A percentile compares a stretch with the other conserved stretches of the same genome.
Evolutionary conservation across 2,329 filamentous ascomycete genomes (phyloP).

Genomic region (Aspergillus sp.): DNA sequence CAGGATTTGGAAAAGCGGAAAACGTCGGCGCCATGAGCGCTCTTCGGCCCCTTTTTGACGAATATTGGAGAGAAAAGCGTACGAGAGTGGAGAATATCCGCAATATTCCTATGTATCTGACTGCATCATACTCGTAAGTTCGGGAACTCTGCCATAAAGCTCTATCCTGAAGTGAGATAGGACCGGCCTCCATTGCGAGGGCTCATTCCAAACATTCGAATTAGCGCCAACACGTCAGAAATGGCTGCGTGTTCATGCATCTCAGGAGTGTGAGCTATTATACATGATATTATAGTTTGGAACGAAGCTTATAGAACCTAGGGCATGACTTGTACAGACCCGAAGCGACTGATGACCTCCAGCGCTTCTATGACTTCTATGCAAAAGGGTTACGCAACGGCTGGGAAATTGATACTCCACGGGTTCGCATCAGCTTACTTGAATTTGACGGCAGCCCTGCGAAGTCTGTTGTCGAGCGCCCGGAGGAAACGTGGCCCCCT

Average conservation of each 20-base stretch:
- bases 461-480: slow-evolving; percentile 1
- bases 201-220: slow-evolving; percentile 15
- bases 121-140: slow-evolving; percentile 14
- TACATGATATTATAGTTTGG: background rate
- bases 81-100: slow-evolving; percentile 14
- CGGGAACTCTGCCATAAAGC: too few species aligned
- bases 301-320: background rate
- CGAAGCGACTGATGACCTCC: slow-evolving; percentile 13
- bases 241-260: slow-evolving; percentile 17
- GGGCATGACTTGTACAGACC: slow-evolving; percentile 20
- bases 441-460: slow-evolving; percentile 4
- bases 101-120: slow-evolving; percentile 15
- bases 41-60: slow-evolving; percentile 10
- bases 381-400: slow-evolving; percentile 5
- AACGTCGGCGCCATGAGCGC: too few species aligned
- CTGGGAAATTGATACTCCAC: slow-evolving; percentile 9
- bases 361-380: slow-evolving; percentile 10
- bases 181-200: slow-evolving; percentile 13
- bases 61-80: slow-evolving; percentile 13
- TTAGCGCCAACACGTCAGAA: slow-evolving; percentile 7
- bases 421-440: slow-evolving; percentile 2
- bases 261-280: slow-evolving; percentile 14
- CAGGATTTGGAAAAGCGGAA: slow-evolving; percentile 5
- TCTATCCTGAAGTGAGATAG: background rate
- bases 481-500: slow-evolving; percentile 2